These are phyloP conservation scores for Ploettnerulaceae sp. DNA, from an alignment of 2,329 filamentous ascomycete species.

Conservation along the genomic window DNA sequence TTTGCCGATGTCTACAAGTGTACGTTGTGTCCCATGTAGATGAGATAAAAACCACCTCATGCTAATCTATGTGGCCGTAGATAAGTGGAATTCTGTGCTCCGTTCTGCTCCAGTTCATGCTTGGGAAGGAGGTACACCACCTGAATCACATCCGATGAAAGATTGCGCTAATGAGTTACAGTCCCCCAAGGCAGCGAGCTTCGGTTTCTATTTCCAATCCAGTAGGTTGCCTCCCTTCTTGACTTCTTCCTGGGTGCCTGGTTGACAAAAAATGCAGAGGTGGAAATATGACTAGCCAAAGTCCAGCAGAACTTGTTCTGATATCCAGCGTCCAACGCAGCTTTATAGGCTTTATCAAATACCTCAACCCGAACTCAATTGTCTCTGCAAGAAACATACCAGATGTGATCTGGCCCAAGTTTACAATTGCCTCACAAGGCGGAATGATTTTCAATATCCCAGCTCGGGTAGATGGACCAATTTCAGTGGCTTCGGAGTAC, in stretches of 20 bases:
- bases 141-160: too few species aligned
- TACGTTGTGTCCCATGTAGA: neutral
- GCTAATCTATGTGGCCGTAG: too few species aligned
- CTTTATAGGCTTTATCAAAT: slow-evolving; percentile 14
- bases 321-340: slow-evolving; percentile 10
- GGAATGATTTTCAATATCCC: too few species aligned
- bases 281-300: slow-evolving; percentile 5
- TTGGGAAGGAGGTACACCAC: slow-evolving; percentile 8
- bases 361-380: slow-evolving; percentile 10
- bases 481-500: neutral
- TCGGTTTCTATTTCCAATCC: slow-evolving; percentile 10
- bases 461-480: too few species aligned
- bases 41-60: too few species aligned
- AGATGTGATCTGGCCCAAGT: neutral
- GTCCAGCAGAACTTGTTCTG: slow-evolving; percentile 2
- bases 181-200: slow-evolving; percentile 15
- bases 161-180: too few species aligned
- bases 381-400: neutral
- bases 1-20: slow-evolving; percentile 12
- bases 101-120: slow-evolving; percentile 2
- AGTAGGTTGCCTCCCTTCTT: neutral
- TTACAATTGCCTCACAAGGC: too few species aligned
- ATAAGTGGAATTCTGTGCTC: slow-evolving; percentile 16
- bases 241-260: neutral
- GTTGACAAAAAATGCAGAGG: neutral